Conservation (phyloP, 345 rosid species). For the Lagerstroemia speciosa region DNA sequence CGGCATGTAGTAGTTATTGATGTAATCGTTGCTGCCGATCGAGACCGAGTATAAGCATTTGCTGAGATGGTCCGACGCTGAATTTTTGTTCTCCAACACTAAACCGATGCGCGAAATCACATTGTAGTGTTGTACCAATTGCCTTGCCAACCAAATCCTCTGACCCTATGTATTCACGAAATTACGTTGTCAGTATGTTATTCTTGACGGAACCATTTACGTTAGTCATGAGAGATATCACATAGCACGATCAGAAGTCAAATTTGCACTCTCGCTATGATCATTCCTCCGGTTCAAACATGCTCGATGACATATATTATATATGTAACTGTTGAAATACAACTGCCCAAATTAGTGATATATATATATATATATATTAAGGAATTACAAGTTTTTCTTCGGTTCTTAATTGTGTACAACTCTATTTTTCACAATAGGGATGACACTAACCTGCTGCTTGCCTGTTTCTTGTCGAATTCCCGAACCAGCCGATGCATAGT, state of each 20-base stretch:
- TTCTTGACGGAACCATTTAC: neutral
- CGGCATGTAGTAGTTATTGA: slow-evolving; percentile 44
- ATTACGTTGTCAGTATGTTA: neutral
- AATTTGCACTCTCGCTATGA: no score
- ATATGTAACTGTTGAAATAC: no score
- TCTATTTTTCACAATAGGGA: no score
- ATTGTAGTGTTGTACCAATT: slow-evolving; percentile 29
- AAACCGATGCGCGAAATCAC: slow-evolving; percentile 11
- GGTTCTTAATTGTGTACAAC: no score
- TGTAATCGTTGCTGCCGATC: slow-evolving; percentile 45
- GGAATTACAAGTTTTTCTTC: no score
- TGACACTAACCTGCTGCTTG: neutral
- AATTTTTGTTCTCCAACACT: slow-evolving; percentile 7
- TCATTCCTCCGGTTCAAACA: no score
- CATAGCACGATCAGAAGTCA: no score
- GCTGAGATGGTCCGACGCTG: slow-evolving; percentile 10
- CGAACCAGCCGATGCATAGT: slow-evolving; percentile 12
- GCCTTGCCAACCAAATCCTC: slow-evolving; percentile 23
- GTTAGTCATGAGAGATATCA: no score
- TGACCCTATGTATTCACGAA: slow-evolving; percentile 26
- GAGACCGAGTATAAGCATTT: slow-evolving; percentile 34
- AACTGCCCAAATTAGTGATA: no score
- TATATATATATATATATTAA: no score
- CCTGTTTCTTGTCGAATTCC: slow-evolving; percentile 14
- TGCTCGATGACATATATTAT: no score